Percentiles rank a stretch among this genome's conserved stretches.
phyloP scores from a whole-genome alignment of 345 rosid species.

The Garcia nutans region DNA sequence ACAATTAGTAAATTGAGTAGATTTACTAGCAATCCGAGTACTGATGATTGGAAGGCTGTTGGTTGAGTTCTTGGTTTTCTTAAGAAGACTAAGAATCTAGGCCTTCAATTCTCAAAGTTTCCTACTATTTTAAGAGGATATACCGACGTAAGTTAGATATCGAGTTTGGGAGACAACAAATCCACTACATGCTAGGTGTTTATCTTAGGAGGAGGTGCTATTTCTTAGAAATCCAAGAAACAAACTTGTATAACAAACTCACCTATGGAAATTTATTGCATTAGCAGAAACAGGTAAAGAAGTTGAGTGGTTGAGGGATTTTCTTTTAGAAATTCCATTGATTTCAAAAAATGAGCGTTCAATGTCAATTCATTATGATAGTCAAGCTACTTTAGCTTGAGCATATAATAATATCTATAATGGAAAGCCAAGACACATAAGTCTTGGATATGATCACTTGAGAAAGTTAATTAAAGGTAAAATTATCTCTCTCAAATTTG shows the following conservation, averaged over 20 bases:
- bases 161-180: background rate
- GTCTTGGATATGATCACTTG: too few species aligned
- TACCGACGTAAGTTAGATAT: background rate
- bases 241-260: background rate
- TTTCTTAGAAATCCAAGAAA: too few species aligned
- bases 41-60: too few species aligned
- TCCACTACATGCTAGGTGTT: background rate
- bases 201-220: background rate
- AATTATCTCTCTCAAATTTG: background rate
- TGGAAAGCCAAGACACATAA: too few species aligned
- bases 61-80: too few species aligned
- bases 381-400: too few species aligned
- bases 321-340: background rate
- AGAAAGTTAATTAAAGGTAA: too few species aligned
- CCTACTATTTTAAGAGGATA: background rate
- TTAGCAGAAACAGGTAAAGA: background rate
- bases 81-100: background rate
- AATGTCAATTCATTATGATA: too few species aligned
- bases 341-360: background rate
- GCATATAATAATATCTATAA: too few species aligned
- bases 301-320: conserved; percentile 6
- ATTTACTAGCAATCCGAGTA: too few species aligned
- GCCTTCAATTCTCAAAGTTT: conserved; percentile 2
- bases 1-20: too few species aligned
- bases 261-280: conserved; percentile 4